A percentile compares a stretch with the other conserved stretches of the same genome.
phyloP scores from a whole-genome alignment of 2,329 filamentous ascomycete genomes.

The Hypoxylon sp. region DNA sequence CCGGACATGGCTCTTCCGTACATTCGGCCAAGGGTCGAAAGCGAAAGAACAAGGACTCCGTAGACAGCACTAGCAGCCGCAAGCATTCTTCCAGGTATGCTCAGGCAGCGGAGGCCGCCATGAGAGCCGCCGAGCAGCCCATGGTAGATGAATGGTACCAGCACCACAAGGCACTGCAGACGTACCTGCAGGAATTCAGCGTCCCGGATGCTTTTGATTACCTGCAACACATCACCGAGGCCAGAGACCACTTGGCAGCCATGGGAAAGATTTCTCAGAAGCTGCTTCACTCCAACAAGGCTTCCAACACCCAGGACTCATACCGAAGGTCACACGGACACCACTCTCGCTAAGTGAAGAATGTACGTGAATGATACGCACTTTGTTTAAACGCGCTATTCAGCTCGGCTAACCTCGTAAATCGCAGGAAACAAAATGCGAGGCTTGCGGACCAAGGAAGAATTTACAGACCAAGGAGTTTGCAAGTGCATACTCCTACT shows the following conservation, averaged over 20 bases:
- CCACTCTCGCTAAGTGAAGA: conserved; percentile 57
- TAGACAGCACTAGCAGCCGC: conserved; percentile 63
- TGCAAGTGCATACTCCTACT: conserved; percentile 51
- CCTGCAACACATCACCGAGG: conserved; percentile 67
- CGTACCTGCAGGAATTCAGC: conserved; percentile 66
- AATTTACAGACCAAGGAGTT: conserved; percentile 36
- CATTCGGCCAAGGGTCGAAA: conserved; percentile 67
- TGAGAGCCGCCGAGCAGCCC: conserved; percentile 58
- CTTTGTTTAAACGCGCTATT: conserved; percentile 1
- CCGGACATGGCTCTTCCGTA: conserved; percentile 53
- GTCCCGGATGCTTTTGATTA: conserved; percentile 68
- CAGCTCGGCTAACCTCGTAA: conserved; percentile 28
- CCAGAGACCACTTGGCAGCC: conserved; percentile 65
- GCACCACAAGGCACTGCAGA: conserved; percentile 74
- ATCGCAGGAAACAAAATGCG: conserved; percentile 29
- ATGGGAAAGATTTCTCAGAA: conserved; percentile 67
- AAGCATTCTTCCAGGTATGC: conserved; percentile 64
- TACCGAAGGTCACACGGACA: conserved; percentile 57
- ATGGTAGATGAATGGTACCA: conserved; percentile 71
- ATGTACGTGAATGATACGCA: conserved; percentile 43
- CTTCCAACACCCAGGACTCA: conserved; percentile 51
- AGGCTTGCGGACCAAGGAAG: conserved; percentile 41
- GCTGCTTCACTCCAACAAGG: conserved; percentile 55
- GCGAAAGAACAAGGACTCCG: conserved; percentile 68
- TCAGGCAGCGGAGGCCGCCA: conserved; percentile 54